Evolutionary conservation across 371 early-diverging fungal genomes (phyloP).

Genomic region (Mucor circinelloides): DNA sequence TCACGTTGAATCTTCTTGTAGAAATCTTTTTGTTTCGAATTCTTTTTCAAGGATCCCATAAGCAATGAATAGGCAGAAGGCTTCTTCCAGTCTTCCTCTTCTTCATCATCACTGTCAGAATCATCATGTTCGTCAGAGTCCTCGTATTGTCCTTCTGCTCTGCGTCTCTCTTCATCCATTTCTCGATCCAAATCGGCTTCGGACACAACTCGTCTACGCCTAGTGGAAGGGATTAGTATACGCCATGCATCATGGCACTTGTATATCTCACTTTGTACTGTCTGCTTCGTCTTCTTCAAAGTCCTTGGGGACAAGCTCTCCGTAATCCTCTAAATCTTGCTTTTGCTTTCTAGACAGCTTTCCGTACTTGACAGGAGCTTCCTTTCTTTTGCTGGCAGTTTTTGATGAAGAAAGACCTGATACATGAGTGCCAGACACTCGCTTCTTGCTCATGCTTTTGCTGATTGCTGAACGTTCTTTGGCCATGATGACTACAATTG

Average conservation of each 20-base stretch:
- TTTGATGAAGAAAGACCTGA: conserved; percentile 32
- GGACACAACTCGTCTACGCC: conserved; percentile 50
- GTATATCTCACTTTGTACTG: conserved; percentile 12
- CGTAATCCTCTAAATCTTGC: conserved; percentile 69
- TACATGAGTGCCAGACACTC: conserved; percentile 30
- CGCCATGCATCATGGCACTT: not conserved
- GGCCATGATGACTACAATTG: conserved; percentile 10
- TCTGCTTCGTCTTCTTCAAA: conserved; percentile 43
- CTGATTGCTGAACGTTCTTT: conserved; percentile 33
- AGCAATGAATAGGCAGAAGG: conserved; percentile 52
- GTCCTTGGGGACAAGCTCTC: conserved; percentile 68
- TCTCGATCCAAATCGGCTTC: conserved; percentile 58
- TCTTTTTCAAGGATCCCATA: conserved; percentile 47
- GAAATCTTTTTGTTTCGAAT: conserved; percentile 47
- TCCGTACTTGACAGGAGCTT: conserved; percentile 45
- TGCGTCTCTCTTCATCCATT: conserved; percentile 38
- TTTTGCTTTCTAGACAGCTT: conserved; percentile 54
- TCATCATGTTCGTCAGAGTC: conserved; percentile 35
- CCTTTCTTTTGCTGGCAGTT: conserved; percentile 25
- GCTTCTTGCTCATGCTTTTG: conserved; percentile 29
- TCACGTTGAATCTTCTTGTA: conserved; percentile 46
- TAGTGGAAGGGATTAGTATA: conserved; percentile 1
- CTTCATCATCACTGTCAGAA: conserved; percentile 26
- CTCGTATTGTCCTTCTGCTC: conserved; percentile 40
- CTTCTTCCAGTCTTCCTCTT: conserved; percentile 48